Base-by-base conservation (phyloP, 2,329 filamentous ascomycete species). In the Aspergillus ruber region DNA sequence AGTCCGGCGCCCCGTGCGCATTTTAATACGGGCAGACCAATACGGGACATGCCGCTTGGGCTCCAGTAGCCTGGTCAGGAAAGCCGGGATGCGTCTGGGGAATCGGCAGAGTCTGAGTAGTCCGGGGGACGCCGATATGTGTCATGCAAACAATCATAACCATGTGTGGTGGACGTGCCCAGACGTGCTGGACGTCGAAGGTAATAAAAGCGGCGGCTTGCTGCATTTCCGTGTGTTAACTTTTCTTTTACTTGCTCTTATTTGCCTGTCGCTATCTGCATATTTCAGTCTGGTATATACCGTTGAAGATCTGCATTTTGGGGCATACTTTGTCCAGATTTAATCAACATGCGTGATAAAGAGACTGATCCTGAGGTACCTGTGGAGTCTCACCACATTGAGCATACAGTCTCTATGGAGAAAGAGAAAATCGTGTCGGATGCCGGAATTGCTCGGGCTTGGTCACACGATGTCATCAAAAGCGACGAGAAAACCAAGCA, bases 301-400 rank as follows among this genome's bases (percentile, higher is more conserved):
- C 33, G 13, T n/a, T 35, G 33, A 7, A 6, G 33, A 35, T n/a
- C 15, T 35, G 15, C 33, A 17, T 35, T n/a, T n/a, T 2, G n/a
- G 15, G 42, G 17, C 15, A 39, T 18, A 36, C 15, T 20, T 15
- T 27, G 32, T 32, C 27, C 20, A 29, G 39, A 21, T 21, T 33
- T 39, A 4, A 29, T 17, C 45, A 44, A 6, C 25, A 54, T 54
- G 52, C 45, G 42, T 35, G 44, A 50, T 33, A 52, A 50, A 15
- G 33, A 17, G 6, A 29, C 42, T 18, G 48, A 54, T 39, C 52
- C 46, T 5, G 50, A 52, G 21, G 42, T 43, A 2, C 45, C 50
- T 8, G 18, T 35, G 40, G 42, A 17, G 1, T 36, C 47, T 6
- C 42, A 45, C 9, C 47, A 48, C 29, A 20, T 41, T 2, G 48